A percentile compares a stretch with the other conserved stretches of the same genome.
Conservation (phyloP, 2,329 filamentous ascomycete genomes). For the Cladophialophora immunda region DNA sequence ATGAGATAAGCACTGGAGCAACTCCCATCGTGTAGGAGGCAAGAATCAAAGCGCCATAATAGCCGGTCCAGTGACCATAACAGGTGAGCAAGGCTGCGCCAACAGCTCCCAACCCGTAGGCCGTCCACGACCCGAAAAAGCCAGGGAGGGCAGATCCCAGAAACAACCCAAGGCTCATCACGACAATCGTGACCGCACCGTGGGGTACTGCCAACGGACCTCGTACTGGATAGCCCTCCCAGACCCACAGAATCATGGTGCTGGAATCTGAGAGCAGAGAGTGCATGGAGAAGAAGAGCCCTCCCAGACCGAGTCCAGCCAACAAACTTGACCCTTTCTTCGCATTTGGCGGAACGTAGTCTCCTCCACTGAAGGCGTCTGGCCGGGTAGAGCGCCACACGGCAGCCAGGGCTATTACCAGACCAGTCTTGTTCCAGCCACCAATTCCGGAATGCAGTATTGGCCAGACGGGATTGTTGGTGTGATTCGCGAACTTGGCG, state of each 20-base stretch:
- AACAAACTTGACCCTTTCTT: constrained; percentile 73
- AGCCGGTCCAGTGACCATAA: constrained; percentile 85
- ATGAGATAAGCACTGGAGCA: constrained; percentile 76
- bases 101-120: constrained; percentile 78
- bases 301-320: constrained; percentile 79
- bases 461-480: constrained; percentile 97
- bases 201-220: constrained; percentile 91
- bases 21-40: constrained; percentile 84
- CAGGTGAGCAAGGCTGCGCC: constrained; percentile 81
- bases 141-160: constrained; percentile 77
- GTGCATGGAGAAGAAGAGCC: constrained; percentile 87
- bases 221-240: constrained; percentile 92
- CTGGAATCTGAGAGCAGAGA: constrained; percentile 95
- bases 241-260: constrained; percentile 98
- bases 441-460: constrained; percentile 90
- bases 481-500: constrained; percentile 90
- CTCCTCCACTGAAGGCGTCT: constrained; percentile 61
- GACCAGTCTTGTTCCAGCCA: constrained; percentile 87
- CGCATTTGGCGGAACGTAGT: constrained; percentile 61
- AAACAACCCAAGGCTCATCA: constrained; percentile 83
- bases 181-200: constrained; percentile 82
- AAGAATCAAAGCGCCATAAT: constrained; percentile 79
- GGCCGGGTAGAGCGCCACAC: constrained; percentile 77
- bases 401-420: constrained; percentile 78
- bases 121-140: constrained; percentile 78